Evolutionary conservation across 495 filamentous ascomycete genomes (phyloP).

Genomic region (Podospora tetraspora): DNA sequence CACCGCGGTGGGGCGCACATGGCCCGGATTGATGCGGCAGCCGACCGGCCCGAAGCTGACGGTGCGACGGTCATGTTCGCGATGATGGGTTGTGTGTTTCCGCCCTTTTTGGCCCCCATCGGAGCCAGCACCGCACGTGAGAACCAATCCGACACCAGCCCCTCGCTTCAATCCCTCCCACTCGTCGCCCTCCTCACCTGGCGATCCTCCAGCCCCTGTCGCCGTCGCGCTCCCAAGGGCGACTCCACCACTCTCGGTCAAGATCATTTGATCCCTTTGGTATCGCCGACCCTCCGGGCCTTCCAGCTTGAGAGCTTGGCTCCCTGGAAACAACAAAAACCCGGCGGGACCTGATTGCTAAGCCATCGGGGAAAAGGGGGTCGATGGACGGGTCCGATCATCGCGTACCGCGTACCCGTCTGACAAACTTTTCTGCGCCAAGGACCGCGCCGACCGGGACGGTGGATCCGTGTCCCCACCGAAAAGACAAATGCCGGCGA

Average conservation of each 20-base stretch:
- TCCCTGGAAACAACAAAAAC: neutral
- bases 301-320: too few relatives aligned
- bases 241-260: neutral
- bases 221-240: neutral
- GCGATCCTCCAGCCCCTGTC: too few relatives aligned
- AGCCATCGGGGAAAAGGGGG: neutral
- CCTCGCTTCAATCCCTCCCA: neutral
- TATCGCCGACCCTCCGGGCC: neutral
- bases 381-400: neutral
- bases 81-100: neutral
- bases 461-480: neutral
- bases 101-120: neutral
- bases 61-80: neutral
- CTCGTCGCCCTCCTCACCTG: neutral
- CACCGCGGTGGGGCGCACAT: neutral
- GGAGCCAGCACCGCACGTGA: neutral
- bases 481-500: neutral
- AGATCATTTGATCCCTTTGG: neutral
- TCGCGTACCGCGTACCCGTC: neutral
- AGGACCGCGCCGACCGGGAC: neutral
- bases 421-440: neutral
- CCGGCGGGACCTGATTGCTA: neutral
- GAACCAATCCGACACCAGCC: neutral
- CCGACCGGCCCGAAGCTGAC: neutral
- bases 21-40: neutral